A percentile compares a stretch with the other conserved stretches of the same genome.
Evolutionary conservation across 305 asterid genomes (phyloP).

Genomic region (Solanum hybrid): DNA sequence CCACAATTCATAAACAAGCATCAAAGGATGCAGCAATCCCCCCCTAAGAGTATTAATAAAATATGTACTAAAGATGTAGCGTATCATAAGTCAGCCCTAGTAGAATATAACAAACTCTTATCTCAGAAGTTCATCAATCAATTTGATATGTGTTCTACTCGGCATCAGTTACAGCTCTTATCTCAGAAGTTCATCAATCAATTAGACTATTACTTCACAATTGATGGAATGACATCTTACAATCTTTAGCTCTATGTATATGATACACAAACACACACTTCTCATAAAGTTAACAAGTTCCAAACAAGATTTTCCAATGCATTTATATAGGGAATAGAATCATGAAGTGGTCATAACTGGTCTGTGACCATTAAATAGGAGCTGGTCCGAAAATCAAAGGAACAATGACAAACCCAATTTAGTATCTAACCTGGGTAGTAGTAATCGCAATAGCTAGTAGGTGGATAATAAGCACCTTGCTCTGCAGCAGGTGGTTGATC

Average conservation of each 20-base stretch:
- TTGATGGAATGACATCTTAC: too few species aligned
- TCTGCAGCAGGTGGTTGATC: conserved; percentile 30
- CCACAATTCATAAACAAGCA: background rate
- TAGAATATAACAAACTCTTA: background rate
- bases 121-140: too few species aligned
- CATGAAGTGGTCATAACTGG: background rate
- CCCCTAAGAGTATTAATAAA: background rate
- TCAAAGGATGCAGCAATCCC: background rate
- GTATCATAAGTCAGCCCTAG: background rate
- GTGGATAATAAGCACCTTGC: conserved; percentile 46
- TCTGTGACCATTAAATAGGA: background rate
- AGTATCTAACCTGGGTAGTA: conserved; percentile 48
- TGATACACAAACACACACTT: background rate
- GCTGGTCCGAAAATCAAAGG: background rate
- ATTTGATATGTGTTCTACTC: background rate
- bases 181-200: background rate
- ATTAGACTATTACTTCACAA: background rate
- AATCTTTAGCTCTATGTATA: background rate
- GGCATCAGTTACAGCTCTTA: background rate
- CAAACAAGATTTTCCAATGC: background rate
- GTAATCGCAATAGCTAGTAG: conserved; percentile 46
- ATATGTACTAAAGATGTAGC: background rate
- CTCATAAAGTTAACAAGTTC: background rate
- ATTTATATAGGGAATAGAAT: background rate
- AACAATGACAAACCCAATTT: conserved; percentile 1